phyloP scores from a whole-genome alignment of 2,329 filamentous ascomycete species.

The Phyllosticta paracitricarpa region DNA sequence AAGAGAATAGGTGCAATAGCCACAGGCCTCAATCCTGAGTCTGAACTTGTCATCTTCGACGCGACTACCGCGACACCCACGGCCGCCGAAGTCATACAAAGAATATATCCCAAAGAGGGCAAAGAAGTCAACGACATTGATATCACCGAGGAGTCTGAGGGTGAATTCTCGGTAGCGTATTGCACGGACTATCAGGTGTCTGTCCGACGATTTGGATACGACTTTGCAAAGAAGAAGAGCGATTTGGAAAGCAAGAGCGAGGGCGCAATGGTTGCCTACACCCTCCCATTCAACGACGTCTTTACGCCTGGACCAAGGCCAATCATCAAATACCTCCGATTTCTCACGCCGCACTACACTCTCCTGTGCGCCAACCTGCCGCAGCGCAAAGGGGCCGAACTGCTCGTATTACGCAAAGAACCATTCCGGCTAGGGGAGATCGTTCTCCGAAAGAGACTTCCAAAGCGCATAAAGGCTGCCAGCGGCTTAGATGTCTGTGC shows the following conservation, averaged over 20 bases:
- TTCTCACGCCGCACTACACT: slow-evolving; percentile 43
- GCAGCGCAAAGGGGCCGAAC: slow-evolving; percentile 44
- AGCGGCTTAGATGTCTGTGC: slow-evolving; percentile 69
- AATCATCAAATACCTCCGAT: slow-evolving; percentile 48
- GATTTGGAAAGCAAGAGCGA: slow-evolving; percentile 22
- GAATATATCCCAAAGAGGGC: slow-evolving; percentile 40
- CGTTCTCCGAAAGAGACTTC: slow-evolving; percentile 48
- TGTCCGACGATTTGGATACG: slow-evolving; percentile 49
- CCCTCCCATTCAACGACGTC: slow-evolving; percentile 21
- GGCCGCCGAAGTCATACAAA: slow-evolving; percentile 42
- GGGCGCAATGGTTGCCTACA: slow-evolving; percentile 18
- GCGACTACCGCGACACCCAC: slow-evolving; percentile 31
- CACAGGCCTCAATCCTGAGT: slow-evolving; percentile 58
- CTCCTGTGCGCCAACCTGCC: slow-evolving; percentile 48
- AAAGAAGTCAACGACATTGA: slow-evolving; percentile 61
- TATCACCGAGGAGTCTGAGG: slow-evolving; percentile 51
- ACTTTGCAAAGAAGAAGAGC: slow-evolving; percentile 32
- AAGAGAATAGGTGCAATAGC: slow-evolving; percentile 66
- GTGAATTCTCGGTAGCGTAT: slow-evolving; percentile 64
- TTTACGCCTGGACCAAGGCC: slow-evolving; percentile 32
- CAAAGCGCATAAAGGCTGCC: slow-evolving; percentile 60
- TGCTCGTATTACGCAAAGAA: slow-evolving; percentile 50
- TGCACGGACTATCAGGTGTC: slow-evolving; percentile 69
- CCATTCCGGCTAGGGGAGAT: slow-evolving; percentile 46
- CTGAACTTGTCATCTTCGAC: neutral